A percentile compares a stretch with the other conserved stretches of the same genome.
Conservation (phyloP, 768 basidiomycete genomes). For the Amylocystis lapponica region DNA sequence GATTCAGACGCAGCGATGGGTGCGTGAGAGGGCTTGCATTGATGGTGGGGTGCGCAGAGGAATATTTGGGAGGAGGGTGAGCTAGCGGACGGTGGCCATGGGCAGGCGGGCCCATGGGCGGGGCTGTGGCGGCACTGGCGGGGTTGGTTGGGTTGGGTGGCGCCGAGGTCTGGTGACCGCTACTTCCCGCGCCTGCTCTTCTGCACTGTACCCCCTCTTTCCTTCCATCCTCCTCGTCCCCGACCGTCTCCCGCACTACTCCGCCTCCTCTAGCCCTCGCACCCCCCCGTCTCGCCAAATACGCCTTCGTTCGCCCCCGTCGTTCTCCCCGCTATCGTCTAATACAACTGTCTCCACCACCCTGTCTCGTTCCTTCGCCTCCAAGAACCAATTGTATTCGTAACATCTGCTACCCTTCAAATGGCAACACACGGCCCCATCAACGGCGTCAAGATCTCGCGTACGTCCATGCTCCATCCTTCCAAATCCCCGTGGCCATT, state of each 20-base stretch:
- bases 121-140: constrained; percentile 5
- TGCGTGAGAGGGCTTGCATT: no score
- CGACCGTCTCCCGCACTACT: constrained; percentile 1
- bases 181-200: constrained; percentile 9
- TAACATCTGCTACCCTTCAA: constrained; percentile 13
- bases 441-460: constrained; percentile 83
- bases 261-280: constrained; percentile 5
- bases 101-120: neutral
- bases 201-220: neutral
- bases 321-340: neutral
- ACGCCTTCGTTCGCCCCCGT: constrained; percentile 1
- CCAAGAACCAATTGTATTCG: constrained; percentile 17
- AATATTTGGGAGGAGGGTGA: neutral
- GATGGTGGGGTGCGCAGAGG: neutral
- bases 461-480: constrained; percentile 54
- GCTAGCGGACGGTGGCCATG: neutral
- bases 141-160: constrained; percentile 9
- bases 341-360: neutral
- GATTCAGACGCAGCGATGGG: no score
- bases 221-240: constrained; percentile 1
- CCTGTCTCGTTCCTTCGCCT: constrained; percentile 6
- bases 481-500: neutral
- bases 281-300: neutral
- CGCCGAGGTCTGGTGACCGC: constrained; percentile 8
- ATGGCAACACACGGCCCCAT: constrained; percentile 79